Conservation (phyloP, 2,329 filamentous ascomycete species). For the Beauveria rudraprayagi region DNA sequence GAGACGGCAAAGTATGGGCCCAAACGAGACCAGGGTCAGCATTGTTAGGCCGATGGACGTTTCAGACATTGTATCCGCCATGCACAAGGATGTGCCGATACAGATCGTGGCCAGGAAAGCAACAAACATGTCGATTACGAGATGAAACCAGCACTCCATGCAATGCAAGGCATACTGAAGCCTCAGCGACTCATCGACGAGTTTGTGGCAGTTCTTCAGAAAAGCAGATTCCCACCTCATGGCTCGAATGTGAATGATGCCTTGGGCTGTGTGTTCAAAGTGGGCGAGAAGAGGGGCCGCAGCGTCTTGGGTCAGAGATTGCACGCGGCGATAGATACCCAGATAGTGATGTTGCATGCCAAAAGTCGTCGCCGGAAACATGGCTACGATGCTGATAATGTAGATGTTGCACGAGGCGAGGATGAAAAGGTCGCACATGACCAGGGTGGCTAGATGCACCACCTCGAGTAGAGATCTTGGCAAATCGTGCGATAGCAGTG, state of each 20-base stretch:
- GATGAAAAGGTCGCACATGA: constrained; percentile 13
- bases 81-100: constrained; percentile 32
- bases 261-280: constrained; percentile 35
- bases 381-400: constrained; percentile 20
- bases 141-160: constrained; percentile 45
- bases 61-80: constrained; percentile 9
- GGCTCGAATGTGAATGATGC: constrained; percentile 40
- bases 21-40: constrained; percentile 18
- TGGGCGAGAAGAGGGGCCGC: constrained; percentile 26
- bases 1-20: constrained; percentile 17
- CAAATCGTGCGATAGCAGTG: constrained; percentile 18
- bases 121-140: constrained; percentile 40
- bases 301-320: constrained; percentile 27
- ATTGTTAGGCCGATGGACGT: constrained; percentile 5
- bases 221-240: constrained; percentile 42
- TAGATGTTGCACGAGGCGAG: constrained; percentile 19
- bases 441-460: constrained; percentile 17
- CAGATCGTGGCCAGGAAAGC: constrained; percentile 35
- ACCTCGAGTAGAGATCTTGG: constrained; percentile 12
- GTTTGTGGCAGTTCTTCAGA: constrained; percentile 32
- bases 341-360: constrained; percentile 25
- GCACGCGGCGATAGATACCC: constrained; percentile 26
- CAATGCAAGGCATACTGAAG: constrained; percentile 47
- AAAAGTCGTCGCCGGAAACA: constrained; percentile 18
- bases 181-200: constrained; percentile 42